Base-by-base conservation (phyloP, 306 rosid genomes). In the Sesbania bispinosa region DNA sequence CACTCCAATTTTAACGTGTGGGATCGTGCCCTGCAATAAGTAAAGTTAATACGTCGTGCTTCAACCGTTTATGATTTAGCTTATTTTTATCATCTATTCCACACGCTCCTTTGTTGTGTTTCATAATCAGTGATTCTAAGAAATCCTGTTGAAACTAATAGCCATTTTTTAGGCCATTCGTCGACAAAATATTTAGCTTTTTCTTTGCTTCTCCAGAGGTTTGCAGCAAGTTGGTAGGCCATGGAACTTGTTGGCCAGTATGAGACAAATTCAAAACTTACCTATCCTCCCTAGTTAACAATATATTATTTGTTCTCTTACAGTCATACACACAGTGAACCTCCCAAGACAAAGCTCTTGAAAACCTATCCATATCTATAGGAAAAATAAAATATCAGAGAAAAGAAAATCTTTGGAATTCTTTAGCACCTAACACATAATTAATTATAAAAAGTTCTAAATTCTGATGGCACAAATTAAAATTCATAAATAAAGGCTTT, bases 1-100 rank as follows among this genome's bases (percentile, higher is more conserved):
- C n/a, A n/a, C n/a, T n/a, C n/a, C n/a, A n/a, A n/a, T n/a, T n/a
- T n/a, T n/a, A n/a, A n/a, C n/a, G n/a, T 6, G 98, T 92, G 35
- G 98, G 87, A 54, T 89, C 98, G 73, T 92, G 96, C 8, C 98
- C 98, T 36, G 98, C 98, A 78, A 92, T 85, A 23, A 92, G 80
- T 59, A 89, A 72, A 64, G 98, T 92, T 41, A 89, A 50, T 47
- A 89, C 80, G 33, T 92, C 89, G 86, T 92, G 96, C 66, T 89
- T 92, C 86, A 92, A 50, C 51, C 89, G 98, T 66, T 73, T 68
- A 50, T 92, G 92, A 33, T 90, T 83, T 21, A 92, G 89, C 74
- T 89, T 92, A 16, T 92, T 82, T 72, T 84, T 87, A 79, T 83
- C 77, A 1, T 78, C 76, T 71, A 66, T 78, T 62, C 55, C 76